Conservation (phyloP, 495 filamentous ascomycete species). For the Hypoxylon fuscum region DNA sequence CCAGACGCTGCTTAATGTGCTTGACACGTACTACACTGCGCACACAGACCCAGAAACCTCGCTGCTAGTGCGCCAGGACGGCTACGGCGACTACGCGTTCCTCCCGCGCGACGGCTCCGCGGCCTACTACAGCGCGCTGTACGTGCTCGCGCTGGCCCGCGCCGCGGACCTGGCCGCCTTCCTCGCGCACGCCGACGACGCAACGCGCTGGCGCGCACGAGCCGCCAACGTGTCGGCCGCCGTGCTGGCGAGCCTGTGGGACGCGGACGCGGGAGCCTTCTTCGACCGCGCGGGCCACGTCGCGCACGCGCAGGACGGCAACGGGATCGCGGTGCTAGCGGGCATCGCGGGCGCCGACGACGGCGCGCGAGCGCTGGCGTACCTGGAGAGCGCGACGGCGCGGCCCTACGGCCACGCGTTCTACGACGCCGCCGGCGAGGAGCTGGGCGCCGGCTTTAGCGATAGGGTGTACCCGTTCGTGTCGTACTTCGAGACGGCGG, state of each 20-base stretch:
- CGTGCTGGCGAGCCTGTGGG: constrained; percentile 47
- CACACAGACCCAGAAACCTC: constrained; percentile 44
- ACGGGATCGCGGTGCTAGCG: constrained; percentile 52
- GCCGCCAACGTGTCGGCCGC: constrained; percentile 44
- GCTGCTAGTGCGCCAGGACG: constrained; percentile 50
- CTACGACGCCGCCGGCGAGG: constrained; percentile 53
- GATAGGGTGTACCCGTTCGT: constrained; percentile 60
- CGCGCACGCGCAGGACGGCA: constrained; percentile 59
- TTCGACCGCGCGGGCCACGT: constrained; percentile 47
- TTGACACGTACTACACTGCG: constrained; percentile 52
- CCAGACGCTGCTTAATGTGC: constrained; percentile 46
- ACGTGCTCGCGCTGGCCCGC: constrained; percentile 52
- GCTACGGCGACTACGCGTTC: constrained; percentile 61
- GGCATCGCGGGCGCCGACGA: constrained; percentile 41
- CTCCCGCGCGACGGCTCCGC: constrained; percentile 53
- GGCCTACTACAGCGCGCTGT: constrained; percentile 60
- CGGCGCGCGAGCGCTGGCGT: constrained; percentile 45
- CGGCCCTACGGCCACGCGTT: constrained; percentile 57
- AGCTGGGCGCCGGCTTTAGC: constrained; percentile 42
- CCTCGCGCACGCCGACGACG: constrained; percentile 43
- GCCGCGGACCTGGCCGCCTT: constrained; percentile 52
- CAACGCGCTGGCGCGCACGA: constrained; percentile 47
- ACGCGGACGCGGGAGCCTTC: constrained; percentile 50
- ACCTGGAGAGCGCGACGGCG: constrained; percentile 43
- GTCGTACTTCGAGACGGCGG: constrained; percentile 60